These are phyloP conservation scores for Przewalskia tangutica DNA, from an alignment of 257 asterid genomes.

Conservation along the genomic window DNA sequence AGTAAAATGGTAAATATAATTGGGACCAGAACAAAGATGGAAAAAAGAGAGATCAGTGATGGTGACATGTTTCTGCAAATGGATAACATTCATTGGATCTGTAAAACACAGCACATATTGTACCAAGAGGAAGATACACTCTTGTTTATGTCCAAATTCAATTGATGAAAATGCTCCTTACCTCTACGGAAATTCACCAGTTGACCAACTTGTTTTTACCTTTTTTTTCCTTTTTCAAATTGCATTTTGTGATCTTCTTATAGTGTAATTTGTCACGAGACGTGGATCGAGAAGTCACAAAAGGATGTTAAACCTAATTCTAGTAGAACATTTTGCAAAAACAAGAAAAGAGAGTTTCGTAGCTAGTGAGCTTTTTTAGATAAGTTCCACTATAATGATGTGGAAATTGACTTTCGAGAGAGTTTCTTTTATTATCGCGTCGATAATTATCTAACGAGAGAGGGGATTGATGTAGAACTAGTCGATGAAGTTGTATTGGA, in stretches of 20 bases:
- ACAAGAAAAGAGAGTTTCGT: background rate
- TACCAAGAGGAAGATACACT: background rate
- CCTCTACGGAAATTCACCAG: background rate
- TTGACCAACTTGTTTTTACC: background rate
- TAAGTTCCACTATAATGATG: background rate
- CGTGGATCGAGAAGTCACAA: background rate
- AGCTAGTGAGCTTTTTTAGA: background rate
- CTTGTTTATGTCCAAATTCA: background rate
- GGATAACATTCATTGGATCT: conserved; percentile 24
- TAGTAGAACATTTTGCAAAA: background rate
- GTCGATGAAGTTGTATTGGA: no score
- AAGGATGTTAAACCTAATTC: background rate
- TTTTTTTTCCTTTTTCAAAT: background rate
- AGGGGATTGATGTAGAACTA: no score
- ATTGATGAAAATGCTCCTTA: background rate
- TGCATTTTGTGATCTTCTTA: background rate
- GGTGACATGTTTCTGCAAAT: conserved; percentile 13
- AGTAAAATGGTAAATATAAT: background rate
- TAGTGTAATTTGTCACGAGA: background rate
- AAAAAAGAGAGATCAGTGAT: conserved; percentile 12
- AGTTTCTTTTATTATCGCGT: no score
- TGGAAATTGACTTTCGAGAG: no score
- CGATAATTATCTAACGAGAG: no score
- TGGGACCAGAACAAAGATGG: background rate
- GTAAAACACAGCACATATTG: background rate